These are phyloP conservation scores for Juglanconis oblonga DNA, from an alignment of 2,329 filamentous ascomycete genomes.

Conservation along the genomic window DNA sequence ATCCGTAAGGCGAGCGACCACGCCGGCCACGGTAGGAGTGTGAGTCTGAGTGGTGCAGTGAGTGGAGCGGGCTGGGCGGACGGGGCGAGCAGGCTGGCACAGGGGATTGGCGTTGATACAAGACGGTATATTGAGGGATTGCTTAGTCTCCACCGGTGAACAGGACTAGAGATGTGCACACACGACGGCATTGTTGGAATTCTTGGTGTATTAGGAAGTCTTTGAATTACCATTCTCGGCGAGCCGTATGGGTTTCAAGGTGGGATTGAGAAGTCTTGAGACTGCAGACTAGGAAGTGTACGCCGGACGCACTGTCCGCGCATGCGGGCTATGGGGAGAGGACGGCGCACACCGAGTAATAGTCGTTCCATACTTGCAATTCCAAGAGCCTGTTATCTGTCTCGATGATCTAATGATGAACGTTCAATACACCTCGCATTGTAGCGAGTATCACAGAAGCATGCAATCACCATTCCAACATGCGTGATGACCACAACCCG, in stretches of 20 bases:
- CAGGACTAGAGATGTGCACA: background rate
- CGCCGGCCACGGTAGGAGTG: slow-evolving; percentile 30
- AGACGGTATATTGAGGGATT: slow-evolving; percentile 71
- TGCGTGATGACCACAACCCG: background rate
- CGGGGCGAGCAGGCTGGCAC: slow-evolving; percentile 59
- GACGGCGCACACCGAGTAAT: too few relatives aligned
- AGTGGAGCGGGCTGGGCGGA: slow-evolving; percentile 45
- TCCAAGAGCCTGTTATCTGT: too few relatives aligned
- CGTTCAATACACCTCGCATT: too few relatives aligned
- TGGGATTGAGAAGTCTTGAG: too few relatives aligned
- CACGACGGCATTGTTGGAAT: background rate
- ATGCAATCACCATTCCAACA: background rate
- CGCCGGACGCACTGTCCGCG: too few relatives aligned
- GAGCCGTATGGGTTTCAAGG: background rate
- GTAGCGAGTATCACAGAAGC: too few relatives aligned
- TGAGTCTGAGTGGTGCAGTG: slow-evolving; percentile 33
- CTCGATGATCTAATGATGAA: too few relatives aligned
- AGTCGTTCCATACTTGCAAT: too few relatives aligned
- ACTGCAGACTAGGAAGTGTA: too few relatives aligned
- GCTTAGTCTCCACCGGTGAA: slow-evolving; percentile 56
- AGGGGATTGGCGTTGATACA: slow-evolving; percentile 76
- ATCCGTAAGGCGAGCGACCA: slow-evolving; percentile 60
- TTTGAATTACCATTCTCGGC: background rate
- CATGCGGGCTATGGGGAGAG: too few relatives aligned
- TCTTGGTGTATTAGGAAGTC: background rate